phyloP scores from a whole-genome alignment of 176 grass and related monocot species.

The Juncus inflexus region DNA sequence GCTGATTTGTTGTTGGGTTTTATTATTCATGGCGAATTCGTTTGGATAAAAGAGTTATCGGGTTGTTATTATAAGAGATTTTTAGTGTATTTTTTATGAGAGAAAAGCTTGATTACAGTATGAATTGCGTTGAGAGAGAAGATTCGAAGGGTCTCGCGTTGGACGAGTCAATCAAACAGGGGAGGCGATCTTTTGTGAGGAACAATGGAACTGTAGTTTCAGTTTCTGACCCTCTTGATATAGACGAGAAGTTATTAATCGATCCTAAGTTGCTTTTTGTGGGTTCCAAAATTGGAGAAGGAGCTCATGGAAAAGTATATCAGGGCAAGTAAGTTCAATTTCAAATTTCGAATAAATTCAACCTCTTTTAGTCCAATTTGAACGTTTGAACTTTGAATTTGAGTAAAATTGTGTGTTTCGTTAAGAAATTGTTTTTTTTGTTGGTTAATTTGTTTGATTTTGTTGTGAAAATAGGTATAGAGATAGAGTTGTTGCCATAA shows the following conservation, averaged over 20 bases:
- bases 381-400: too few species aligned
- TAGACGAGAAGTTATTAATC: slow-evolving; percentile 41
- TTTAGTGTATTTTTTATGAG: background rate
- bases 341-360: slow-evolving; percentile 8
- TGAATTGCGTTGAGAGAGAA: slow-evolving; percentile 20
- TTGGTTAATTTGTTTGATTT: background rate
- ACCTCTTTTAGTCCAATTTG: too few species aligned
- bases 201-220: slow-evolving; percentile 17
- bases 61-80: too few species aligned
- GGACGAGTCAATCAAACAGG: slow-evolving; percentile 38
- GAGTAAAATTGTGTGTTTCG: background rate
- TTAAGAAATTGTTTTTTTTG: background rate
- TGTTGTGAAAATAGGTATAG: slow-evolving; percentile 36
- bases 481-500: slow-evolving; percentile 50
- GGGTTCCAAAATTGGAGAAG: slow-evolving; percentile 51
- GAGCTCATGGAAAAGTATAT: slow-evolving; percentile 58
- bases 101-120: background rate
- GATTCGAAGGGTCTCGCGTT: slow-evolving; percentile 18
- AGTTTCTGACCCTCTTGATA: slow-evolving; percentile 25
- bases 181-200: slow-evolving; percentile 26
- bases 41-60: too few species aligned
- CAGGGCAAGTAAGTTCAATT: slow-evolving; percentile 41
- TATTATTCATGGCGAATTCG: too few species aligned
- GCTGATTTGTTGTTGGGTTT: too few species aligned
- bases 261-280: slow-evolving; percentile 46